Percentiles rank a stretch among this genome's conserved stretches.
phyloP scores from a whole-genome alignment of 2,329 filamentous ascomycete genomes.

The Botrytis squamosa region DNA sequence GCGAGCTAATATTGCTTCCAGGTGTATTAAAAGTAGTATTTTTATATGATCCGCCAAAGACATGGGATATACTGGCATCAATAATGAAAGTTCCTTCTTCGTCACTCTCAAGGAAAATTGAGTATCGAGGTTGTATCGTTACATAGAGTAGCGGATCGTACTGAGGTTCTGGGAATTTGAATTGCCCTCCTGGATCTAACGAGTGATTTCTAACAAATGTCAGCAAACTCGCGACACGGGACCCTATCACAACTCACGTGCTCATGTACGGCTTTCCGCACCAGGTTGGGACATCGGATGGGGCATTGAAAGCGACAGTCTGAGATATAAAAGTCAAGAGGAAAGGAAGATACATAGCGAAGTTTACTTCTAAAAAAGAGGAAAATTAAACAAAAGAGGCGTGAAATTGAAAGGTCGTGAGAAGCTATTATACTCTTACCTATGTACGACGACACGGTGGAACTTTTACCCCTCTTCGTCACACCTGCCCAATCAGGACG shows the following conservation, averaged over 20 bases:
- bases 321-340: not conserved
- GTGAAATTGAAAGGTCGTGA: not conserved
- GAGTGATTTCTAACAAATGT: conserved; percentile 43
- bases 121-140: conserved; percentile 48
- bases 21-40: conserved; percentile 29
- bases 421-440: too few species aligned
- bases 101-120: conserved; percentile 47
- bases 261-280: conserved; percentile 48
- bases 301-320: conserved; percentile 29
- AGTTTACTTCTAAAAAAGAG: not conserved
- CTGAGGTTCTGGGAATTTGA: conserved; percentile 44
- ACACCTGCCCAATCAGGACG: conserved; percentile 5
- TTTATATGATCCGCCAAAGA: conserved; percentile 41
- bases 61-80: conserved; percentile 43
- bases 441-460: not conserved
- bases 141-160: conserved; percentile 44
- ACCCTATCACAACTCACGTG: conserved; percentile 36
- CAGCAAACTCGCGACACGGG: not conserved
- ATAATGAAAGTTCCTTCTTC: conserved; percentile 43
- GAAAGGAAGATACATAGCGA: not conserved
- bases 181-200: conserved; percentile 49
- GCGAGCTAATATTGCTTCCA: conserved; percentile 23
- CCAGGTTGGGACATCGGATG: conserved; percentile 33
- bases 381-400: not conserved
- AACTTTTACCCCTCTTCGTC: conserved; percentile 14